Percentiles rank a stretch among this genome's conserved stretches.
Evolutionary conservation across 2,329 filamentous ascomycete species (phyloP).

Genomic region (Beauveria brongniartii): DNA sequence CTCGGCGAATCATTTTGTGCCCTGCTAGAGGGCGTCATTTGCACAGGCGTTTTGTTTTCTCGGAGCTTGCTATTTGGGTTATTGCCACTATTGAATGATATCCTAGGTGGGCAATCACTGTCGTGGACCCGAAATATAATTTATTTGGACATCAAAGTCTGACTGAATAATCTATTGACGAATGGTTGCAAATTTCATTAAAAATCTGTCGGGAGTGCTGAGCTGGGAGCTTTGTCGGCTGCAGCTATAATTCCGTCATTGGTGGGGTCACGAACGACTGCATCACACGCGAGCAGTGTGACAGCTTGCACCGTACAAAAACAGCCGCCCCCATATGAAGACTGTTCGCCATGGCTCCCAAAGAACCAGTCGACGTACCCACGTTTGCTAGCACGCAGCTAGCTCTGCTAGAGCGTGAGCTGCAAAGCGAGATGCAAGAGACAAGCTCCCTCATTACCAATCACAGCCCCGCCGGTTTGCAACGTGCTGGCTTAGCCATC

Average conservation of each 20-base stretch:
- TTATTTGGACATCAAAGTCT: background rate
- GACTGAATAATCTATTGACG: too few relatives aligned
- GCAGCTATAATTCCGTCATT: constrained; percentile 7
- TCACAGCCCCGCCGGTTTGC: constrained; percentile 60
- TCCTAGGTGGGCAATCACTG: background rate
- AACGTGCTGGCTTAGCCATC: constrained; percentile 71
- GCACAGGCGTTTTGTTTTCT: background rate
- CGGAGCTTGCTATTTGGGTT: background rate
- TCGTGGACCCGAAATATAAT: background rate
- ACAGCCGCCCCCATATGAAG: background rate
- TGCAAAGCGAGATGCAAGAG: constrained; percentile 63
- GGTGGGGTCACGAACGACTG: constrained; percentile 7
- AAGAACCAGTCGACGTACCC: constrained; percentile 49
- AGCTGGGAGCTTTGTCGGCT: background rate
- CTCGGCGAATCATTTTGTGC: background rate
- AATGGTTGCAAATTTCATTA: background rate
- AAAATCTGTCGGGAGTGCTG: background rate
- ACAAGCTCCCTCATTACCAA: constrained; percentile 59
- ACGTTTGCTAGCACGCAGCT: constrained; percentile 66
- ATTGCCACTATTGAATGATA: background rate
- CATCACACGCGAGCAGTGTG: background rate
- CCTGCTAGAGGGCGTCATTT: background rate
- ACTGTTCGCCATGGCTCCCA: constrained; percentile 26
- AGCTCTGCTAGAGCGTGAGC: constrained; percentile 60
- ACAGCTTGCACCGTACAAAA: background rate